Base-by-base conservation (phyloP, 2,329 filamentous ascomycete species). In the Cladophialophora exuberans region DNA sequence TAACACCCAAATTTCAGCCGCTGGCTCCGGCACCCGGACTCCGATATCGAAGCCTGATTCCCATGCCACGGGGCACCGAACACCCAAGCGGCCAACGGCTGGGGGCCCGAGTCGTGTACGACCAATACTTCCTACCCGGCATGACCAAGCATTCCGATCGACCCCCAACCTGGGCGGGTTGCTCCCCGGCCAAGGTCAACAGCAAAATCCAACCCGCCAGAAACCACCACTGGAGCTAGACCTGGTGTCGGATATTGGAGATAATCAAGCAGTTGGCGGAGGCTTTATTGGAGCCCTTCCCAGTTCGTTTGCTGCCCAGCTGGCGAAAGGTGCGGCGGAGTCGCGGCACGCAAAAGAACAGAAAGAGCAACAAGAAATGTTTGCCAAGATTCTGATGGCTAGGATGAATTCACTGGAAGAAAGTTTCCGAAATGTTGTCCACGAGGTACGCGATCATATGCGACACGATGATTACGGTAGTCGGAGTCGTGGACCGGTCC, bases 341-440 rank as follows among this genome's bases (percentile, higher is more conserved):
- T 71, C 85, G 49, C 81, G 80, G 39, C 70, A 64, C 72, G 69
- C 25, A 46, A 47, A 67, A 69, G 22, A 76, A 76, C 77, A 79
- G 38, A 46, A 60, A 25, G 61, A 64, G 25, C 57, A 66, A 23
- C 87, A 89, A 66, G 83, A 88, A 35, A 88, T 92, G 81, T 85
- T 88, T 67, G 82, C 86, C 63, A 83, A 90, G 52, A 80, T 96
- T 41, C 88, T 97, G 72, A 77, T 97, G 41, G 90, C 90, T 6
- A 80, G 90, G 28, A 97, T 97, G 90, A 94, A 94, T 70, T 93
- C 88, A 6, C 79, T 97, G 2, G 92, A 97, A 69, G 90, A 96
- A 72, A 88, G 91, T 11, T 93, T 97, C 70, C 82, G 88, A 2
- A 90, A 96, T 56, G 86, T 96, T n/a, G 83, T 91, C 53, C 84